These are phyloP conservation scores for Musa troglodytarum DNA, from an alignment of 176 grass and related monocot species.

Conservation along the genomic window DNA sequence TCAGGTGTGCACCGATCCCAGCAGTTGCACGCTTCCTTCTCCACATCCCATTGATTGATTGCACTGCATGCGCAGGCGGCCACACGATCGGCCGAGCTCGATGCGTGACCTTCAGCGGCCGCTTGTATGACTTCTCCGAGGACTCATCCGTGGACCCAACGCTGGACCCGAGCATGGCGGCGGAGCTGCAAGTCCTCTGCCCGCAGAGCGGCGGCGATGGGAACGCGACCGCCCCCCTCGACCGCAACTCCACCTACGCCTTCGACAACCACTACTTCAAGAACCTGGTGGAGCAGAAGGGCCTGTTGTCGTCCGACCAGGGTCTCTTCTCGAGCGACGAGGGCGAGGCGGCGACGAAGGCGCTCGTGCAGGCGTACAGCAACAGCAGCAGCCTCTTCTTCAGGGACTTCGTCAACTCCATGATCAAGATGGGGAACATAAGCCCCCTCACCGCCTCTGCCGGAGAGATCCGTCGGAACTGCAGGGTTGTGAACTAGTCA, in stretches of 20 bases:
- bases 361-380: slow-evolving; percentile 58
- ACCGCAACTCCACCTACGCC: slow-evolving; percentile 38
- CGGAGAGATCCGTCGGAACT: too few relatives aligned
- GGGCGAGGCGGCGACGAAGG: slow-evolving; percentile 33
- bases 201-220: slow-evolving; percentile 30
- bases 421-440: slow-evolving; percentile 73
- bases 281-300: slow-evolving; percentile 50
- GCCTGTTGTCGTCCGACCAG: slow-evolving; percentile 73
- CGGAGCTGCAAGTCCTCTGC: slow-evolving; percentile 53
- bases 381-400: slow-evolving; percentile 31
- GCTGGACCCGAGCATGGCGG: slow-evolving; percentile 48
- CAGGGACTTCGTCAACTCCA: slow-evolving; percentile 52
- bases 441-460: slow-evolving; percentile 38
- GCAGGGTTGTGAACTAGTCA: too few relatives aligned
- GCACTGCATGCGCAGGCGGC: slow-evolving; percentile 18
- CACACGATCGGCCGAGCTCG: slow-evolving; percentile 70
- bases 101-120: slow-evolving; percentile 45
- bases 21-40: too few relatives aligned
- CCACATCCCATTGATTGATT: background rate
- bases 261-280: slow-evolving; percentile 88
- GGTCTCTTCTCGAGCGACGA: slow-evolving; percentile 55
- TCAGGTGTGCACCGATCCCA: too few relatives aligned
- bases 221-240: slow-evolving; percentile 50
- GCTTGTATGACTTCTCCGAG: slow-evolving; percentile 50
- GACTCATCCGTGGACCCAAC: slow-evolving; percentile 47